These are phyloP conservation scores for Rhododendron ovatum DNA, from an alignment of 148 eudicot genomes.

Conservation along the genomic window DNA sequence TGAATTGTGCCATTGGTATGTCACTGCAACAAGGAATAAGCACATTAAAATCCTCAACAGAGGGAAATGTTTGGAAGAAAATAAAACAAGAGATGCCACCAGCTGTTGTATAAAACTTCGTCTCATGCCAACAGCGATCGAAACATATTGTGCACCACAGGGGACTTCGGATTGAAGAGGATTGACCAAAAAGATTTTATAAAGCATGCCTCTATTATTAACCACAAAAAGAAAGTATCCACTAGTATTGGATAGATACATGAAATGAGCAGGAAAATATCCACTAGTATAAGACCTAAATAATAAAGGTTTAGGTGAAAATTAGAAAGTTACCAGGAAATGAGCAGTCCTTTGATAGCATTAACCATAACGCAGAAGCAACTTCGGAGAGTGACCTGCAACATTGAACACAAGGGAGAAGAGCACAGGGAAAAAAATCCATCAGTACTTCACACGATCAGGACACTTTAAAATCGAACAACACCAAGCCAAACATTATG, in stretches of 20 bases:
- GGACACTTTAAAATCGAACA: not conserved
- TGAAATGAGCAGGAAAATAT: too few relatives aligned
- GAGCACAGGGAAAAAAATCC: not conserved
- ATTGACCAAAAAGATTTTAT: not conserved
- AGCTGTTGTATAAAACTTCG: not conserved
- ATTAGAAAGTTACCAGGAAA: conserved; percentile 46
- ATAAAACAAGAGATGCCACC: not conserved
- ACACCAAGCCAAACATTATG: not conserved
- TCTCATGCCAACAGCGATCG: not conserved
- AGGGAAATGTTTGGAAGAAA: not conserved
- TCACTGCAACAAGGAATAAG: conserved; percentile 44
- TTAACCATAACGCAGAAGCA: conserved; percentile 43
- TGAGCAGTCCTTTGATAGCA: conserved; percentile 52
- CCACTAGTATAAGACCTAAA: not conserved
- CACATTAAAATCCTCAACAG: not conserved
- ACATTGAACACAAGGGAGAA: not conserved
- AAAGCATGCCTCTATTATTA: not conserved
- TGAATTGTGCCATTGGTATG: conserved; percentile 82
- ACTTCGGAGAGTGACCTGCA: conserved; percentile 16
- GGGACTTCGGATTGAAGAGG: not conserved
- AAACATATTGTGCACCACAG: not conserved
- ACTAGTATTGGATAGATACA: not conserved
- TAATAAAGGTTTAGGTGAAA: not conserved
- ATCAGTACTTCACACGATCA: not conserved
- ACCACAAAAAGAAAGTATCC: not conserved